Percentiles rank a stretch among this genome's conserved stretches.
These are phyloP conservation scores for Echinochloa phyllopogon DNA, from an alignment of 176 grass and related monocot species.

Conservation along the genomic window DNA sequence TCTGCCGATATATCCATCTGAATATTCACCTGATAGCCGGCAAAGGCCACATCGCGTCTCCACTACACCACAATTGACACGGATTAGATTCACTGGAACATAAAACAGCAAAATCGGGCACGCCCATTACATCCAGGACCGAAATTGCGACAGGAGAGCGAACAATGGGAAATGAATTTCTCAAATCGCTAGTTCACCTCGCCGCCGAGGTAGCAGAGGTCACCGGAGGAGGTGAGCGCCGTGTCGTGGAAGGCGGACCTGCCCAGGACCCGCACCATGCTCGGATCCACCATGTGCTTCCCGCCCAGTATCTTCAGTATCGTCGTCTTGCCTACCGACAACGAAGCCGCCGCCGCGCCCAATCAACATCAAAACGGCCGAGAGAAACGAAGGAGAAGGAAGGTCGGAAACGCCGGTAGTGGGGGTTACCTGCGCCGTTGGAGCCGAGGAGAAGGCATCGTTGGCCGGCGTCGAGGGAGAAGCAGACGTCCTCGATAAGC, in stretches of 20 bases:
- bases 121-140: background rate
- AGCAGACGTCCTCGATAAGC: slow-evolving; percentile 79
- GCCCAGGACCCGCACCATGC: slow-evolving; percentile 87
- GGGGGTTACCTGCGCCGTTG: slow-evolving; percentile 74
- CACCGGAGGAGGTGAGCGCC: slow-evolving; percentile 76
- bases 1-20: slow-evolving; percentile 91
- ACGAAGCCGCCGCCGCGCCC: background rate
- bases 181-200: slow-evolving; percentile 52
- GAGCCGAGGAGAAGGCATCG: slow-evolving; percentile 92
- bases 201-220: slow-evolving; percentile 93
- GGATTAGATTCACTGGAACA: slow-evolving; percentile 17
- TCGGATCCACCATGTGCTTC: slow-evolving; percentile 99
- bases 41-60: slow-evolving; percentile 94
- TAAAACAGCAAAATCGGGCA: background rate
- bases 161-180: background rate
- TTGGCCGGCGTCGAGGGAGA: slow-evolving; percentile 68
- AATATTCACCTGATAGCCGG: slow-evolving; percentile 92
- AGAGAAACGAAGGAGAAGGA: background rate
- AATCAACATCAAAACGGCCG: slow-evolving; percentile 30
- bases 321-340: slow-evolving; percentile 81
- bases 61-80: slow-evolving; percentile 61
- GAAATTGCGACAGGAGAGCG: background rate
- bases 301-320: slow-evolving; percentile 96
- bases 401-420: background rate
- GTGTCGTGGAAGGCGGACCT: slow-evolving; percentile 95